Conservation (phyloP, 768 basidiomycete species). For the Trametes elegans region DNA sequence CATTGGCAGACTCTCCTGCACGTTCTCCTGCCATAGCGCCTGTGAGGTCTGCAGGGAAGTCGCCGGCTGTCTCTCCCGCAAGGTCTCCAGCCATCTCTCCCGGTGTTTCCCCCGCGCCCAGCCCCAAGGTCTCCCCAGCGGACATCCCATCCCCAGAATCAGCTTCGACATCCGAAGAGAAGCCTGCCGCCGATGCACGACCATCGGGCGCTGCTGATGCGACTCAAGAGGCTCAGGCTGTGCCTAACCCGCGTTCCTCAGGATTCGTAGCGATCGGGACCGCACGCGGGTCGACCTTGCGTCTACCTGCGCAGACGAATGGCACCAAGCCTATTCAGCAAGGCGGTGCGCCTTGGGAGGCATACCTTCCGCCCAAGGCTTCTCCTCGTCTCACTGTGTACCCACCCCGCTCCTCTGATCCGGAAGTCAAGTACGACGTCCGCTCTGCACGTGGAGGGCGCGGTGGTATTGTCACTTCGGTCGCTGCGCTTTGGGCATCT, state of each 20-base stretch:
- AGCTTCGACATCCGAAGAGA: background rate
- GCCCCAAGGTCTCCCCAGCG: background rate
- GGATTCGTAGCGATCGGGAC: constrained; percentile 70
- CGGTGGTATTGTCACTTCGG: constrained; percentile 72
- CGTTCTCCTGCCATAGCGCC: background rate
- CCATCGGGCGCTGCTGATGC: background rate
- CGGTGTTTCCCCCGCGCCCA: background rate
- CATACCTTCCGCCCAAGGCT: constrained; percentile 8
- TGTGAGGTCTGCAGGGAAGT: background rate
- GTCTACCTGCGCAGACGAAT: background rate
- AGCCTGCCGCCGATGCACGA: background rate
- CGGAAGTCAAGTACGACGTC: constrained; percentile 66
- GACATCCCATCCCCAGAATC: background rate
- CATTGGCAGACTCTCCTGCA: background rate
- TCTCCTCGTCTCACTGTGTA: constrained; percentile 15
- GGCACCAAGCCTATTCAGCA: background rate
- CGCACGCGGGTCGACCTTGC: constrained; percentile 34
- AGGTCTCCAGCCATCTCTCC: constrained; percentile 4
- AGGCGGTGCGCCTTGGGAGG: constrained; percentile 4
- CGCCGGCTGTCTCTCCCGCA: background rate
- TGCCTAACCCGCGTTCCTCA: constrained; percentile 72
- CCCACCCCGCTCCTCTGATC: constrained; percentile 35
- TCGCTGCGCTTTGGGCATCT: constrained; percentile 72
- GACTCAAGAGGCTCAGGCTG: constrained; percentile 21
- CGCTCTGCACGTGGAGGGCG: constrained; percentile 75